phyloP scores from a whole-genome alignment of 108 stramenopile genomes.

The Cylindrotheca closterium region DNA sequence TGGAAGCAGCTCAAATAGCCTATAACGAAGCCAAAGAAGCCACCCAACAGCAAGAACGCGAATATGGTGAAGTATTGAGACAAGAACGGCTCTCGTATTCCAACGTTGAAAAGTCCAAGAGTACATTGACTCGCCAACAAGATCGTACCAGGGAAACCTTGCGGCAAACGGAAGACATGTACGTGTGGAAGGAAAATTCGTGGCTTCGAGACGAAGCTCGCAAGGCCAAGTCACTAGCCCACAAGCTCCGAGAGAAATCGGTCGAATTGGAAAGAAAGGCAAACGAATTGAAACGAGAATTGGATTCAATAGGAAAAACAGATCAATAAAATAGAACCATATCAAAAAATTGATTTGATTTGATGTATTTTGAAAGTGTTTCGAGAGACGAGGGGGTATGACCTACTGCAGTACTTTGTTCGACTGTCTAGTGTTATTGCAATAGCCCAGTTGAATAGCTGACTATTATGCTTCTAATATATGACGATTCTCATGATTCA shows the following conservation, averaged over 20 bases:
- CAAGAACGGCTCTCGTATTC: not conserved
- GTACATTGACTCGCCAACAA: not conserved
- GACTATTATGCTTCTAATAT: too few relatives aligned
- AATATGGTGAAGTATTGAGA: not conserved
- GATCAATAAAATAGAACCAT: not conserved
- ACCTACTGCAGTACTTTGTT: too few relatives aligned
- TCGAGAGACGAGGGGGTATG: too few relatives aligned
- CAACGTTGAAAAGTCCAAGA: not conserved
- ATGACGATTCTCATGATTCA: too few relatives aligned
- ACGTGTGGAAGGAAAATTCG: not conserved
- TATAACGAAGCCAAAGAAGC: constrained; percentile 6
- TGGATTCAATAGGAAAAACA: not conserved
- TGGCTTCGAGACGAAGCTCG: not conserved
- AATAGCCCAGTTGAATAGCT: too few relatives aligned
- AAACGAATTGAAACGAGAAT: not conserved
- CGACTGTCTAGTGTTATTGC: too few relatives aligned
- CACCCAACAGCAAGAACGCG: not conserved
- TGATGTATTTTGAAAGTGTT: too few relatives aligned
- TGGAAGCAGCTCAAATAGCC: constrained; percentile 11
- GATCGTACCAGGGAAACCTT: not conserved
- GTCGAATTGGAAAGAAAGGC: not conserved
- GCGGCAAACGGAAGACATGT: not conserved
- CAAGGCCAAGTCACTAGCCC: not conserved
- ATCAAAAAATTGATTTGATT: not conserved
- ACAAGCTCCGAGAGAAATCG: not conserved